Base-by-base conservation (phyloP, 768 basidiomycete species). In the Leucocoprinus leucothites region DNA sequence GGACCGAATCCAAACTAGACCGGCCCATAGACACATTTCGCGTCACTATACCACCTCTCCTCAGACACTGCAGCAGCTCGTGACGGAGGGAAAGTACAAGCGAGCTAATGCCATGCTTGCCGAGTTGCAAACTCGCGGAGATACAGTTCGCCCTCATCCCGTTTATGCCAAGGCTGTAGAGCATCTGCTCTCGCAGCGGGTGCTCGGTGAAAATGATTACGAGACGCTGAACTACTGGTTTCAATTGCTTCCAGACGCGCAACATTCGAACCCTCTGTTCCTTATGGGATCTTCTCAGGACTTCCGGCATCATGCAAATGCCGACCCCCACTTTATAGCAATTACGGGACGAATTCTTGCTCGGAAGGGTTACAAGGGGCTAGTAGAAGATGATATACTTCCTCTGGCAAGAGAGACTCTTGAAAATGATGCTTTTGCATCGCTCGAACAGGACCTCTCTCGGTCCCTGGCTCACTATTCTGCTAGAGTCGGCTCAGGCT, bases 321-420 rank as follows among this genome's bases (percentile, higher is more conserved):
- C 62, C 9, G 62, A 74, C 9, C 61, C 81, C 22, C 48, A 64
- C 1, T 67, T 80, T 22, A 57, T 80, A 14, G 61, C 73, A 52
- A 69, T 65, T 13, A 79, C 82, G 47, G 80, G 74, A 18, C 51
- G 74, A 42, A 65, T 74, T 3, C 69, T 72, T n/a, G 76, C 76
- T 2, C 65, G 69, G 16, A 83, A 80, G 59, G 84, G 84, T 0
- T 78, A 77, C 53, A 53, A 36, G 5, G 5, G 40, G 14, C 34
- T 70, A 6, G 63, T 70, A 9, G 34, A 60, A 36, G 45, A 62
- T 5, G 56, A 63, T 21, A 56, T 73, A 48, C 31, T 68, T 9
- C 71, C 73, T 9, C 24, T 67, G 9, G 53, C 70, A 21, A 48
- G 51, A 22, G 35, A 46, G 1, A 50, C 18, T 60, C 28, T 59